Base-by-base conservation (phyloP, 805 yeast genomes). In the Saccharomyces jurei region DNA sequence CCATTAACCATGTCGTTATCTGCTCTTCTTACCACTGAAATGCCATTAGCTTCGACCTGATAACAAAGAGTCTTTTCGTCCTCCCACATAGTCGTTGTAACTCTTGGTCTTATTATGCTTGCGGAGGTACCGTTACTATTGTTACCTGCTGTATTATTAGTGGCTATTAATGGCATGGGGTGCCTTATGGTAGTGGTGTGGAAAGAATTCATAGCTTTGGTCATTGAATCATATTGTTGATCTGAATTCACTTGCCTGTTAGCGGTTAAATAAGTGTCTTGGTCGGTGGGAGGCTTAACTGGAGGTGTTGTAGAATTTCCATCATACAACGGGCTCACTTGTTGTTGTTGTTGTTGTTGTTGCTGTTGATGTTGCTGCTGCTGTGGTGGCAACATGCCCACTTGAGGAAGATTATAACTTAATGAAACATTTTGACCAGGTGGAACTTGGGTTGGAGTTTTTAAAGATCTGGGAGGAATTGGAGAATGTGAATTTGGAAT, bases 11-110 rank as follows among this genome's bases (percentile, higher is more conserved):
- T 84, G 70, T 87, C 84, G 67, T 86, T 85, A 70, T 87, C 94
- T 30, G 89, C 94, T 64, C 96, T 78, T 60, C 96, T 78, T 29
- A 87, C 90, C 22, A 87, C 96, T 17, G 86, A 78, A 48, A 87
- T 86, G 54, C 88, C 87, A 58, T 85, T 82, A 55, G 89, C 91
- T 63, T 87, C 94, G 30, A 87, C 92, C 70, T 87, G 94, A 73
- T 87, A 87, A 66, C 94, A 87, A 52, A 87, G 70, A 0, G 95
- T 87, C 61, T 85, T 84, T 65, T 87, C 95, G 66, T 87, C 95
- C 65, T 87, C 94, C 96, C 96, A 87, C 80, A 85, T 80, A n/a
- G 94, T 87, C 25, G 94, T 86, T 52, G 90, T 85, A 52, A 87
- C 89, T 57, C 80, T 71, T 51, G 84, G 83, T 65, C 78, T 75